phyloP scores from a whole-genome alignment of 2,329 filamentous ascomycete species.

The Penicillium polonicum region DNA sequence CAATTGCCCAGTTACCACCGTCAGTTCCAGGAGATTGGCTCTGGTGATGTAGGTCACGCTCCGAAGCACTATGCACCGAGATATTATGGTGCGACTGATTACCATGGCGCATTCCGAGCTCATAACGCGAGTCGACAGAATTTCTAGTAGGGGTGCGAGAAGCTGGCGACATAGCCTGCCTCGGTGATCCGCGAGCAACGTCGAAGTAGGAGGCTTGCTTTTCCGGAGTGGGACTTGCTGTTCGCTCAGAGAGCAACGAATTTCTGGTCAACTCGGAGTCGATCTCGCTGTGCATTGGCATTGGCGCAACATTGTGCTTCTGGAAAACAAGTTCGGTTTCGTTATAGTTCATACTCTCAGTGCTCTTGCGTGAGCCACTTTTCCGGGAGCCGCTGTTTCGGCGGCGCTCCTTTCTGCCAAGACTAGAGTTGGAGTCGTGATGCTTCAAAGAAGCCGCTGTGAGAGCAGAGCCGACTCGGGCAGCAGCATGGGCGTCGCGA shows the following conservation, averaged over 20 bases:
- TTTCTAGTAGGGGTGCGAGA: slow-evolving; percentile 62
- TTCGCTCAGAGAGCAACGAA: slow-evolving; percentile 80
- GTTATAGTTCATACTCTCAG: slow-evolving; percentile 46
- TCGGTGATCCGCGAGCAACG: slow-evolving; percentile 58
- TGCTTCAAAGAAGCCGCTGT: slow-evolving; percentile 63
- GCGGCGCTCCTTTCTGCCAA: slow-evolving; percentile 44
- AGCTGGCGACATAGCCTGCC: slow-evolving; percentile 56
- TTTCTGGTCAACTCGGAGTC: slow-evolving; percentile 84
- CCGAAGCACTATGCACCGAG: slow-evolving; percentile 45
- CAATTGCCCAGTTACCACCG: slow-evolving; percentile 40
- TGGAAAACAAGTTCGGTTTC: slow-evolving; percentile 56
- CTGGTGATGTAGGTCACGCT: slow-evolving; percentile 47
- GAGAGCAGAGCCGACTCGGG: slow-evolving; percentile 56
- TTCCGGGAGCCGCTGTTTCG: slow-evolving; percentile 39
- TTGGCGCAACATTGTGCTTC: slow-evolving; percentile 66
- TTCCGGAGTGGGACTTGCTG: slow-evolving; percentile 69
- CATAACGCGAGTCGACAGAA: slow-evolving; percentile 47
- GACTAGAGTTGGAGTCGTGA: slow-evolving; percentile 63
- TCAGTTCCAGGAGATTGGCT: slow-evolving; percentile 32
- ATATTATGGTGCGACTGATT: slow-evolving; percentile 55
- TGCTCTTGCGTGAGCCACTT: slow-evolving; percentile 27
- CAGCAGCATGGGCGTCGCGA: slow-evolving; percentile 57
- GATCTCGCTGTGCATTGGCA: slow-evolving; percentile 85
- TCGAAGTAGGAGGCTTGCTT: slow-evolving; percentile 63
- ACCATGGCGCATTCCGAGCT: slow-evolving; percentile 66